These are phyloP conservation scores for Catharanthus roseus DNA, from an alignment of 257 asterid species.

Conservation along the genomic window DNA sequence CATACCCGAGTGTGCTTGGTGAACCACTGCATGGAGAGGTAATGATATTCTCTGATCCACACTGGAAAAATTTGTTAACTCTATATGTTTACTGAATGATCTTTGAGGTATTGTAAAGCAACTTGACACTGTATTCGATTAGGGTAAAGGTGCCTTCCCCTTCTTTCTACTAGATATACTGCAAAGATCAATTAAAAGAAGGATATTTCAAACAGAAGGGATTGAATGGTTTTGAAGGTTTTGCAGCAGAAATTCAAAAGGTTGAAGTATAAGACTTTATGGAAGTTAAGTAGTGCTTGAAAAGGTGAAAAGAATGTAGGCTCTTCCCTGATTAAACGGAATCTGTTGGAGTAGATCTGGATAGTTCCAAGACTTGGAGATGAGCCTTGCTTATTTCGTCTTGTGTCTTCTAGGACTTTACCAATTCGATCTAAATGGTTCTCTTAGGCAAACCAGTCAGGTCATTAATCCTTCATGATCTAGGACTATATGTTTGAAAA, in stretches of 20 bases:
- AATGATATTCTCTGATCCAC: constrained; percentile 20
- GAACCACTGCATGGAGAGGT: constrained; percentile 99
- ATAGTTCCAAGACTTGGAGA: not conserved
- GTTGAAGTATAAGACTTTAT: not conserved
- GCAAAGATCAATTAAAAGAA: not conserved
- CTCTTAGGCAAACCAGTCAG: not conserved
- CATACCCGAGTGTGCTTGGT: constrained; percentile 97
- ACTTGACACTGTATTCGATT: not conserved
- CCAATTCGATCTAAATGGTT: not conserved
- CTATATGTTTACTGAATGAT: not conserved
- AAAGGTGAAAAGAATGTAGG: not conserved
- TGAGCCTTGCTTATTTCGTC: not conserved
- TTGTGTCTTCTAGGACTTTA: not conserved
- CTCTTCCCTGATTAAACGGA: not conserved
- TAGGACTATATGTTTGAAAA: not conserved
- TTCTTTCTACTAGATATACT: not conserved
- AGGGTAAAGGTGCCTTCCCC: not conserved
- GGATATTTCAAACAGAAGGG: not conserved
- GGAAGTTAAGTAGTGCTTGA: not conserved
- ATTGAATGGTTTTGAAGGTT: not conserved
- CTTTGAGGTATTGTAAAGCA: not conserved
- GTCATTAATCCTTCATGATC: not conserved
- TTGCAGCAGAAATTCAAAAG: not conserved
- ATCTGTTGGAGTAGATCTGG: not conserved
- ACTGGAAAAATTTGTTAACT: constrained; percentile 4